Evolutionary conservation across 1,284 basidiomycete species (phyloP).

Genomic region (Puccinia triticina): DNA sequence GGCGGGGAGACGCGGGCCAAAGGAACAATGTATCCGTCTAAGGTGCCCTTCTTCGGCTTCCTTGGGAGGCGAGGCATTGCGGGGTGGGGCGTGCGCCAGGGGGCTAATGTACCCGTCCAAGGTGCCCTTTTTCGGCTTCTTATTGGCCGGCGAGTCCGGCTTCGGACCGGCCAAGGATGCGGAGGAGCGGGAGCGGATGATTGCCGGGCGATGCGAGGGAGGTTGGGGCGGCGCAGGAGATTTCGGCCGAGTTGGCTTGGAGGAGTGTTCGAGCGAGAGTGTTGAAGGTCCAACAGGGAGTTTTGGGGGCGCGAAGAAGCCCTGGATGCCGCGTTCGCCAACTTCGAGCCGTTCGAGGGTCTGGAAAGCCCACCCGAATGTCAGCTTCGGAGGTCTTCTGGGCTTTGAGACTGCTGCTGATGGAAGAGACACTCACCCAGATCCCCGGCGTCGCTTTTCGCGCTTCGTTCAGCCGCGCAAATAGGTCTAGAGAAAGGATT

Average conservation of each 20-base stretch:
- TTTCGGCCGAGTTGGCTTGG: neutral
- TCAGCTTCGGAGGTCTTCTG: neutral
- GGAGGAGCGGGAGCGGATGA: neutral
- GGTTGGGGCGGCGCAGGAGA: too few relatives aligned
- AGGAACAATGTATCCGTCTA: too few relatives aligned
- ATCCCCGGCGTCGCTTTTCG: slow-evolving; percentile 30
- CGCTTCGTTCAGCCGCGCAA: slow-evolving; percentile 42
- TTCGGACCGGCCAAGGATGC: too few relatives aligned
- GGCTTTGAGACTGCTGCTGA: neutral
- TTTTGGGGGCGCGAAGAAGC: slow-evolving; percentile 23
- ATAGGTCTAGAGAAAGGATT: slow-evolving; percentile 31
- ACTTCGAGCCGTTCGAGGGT: slow-evolving; percentile 29
- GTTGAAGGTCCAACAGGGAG: neutral
- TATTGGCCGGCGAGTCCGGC: neutral
- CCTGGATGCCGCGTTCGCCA: slow-evolving; percentile 32
- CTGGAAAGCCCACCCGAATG: slow-evolving; percentile 27
- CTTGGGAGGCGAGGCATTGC: too few relatives aligned
- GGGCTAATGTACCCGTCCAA: neutral
- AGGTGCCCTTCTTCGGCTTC: too few relatives aligned
- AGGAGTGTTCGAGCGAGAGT: too few relatives aligned
- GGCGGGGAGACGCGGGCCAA: neutral
- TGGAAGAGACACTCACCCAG: slow-evolving; percentile 22
- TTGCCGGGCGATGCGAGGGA: neutral
- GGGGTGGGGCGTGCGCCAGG: too few relatives aligned
- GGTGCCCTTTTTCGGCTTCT: neutral